Percentiles rank a stretch among this genome's conserved stretches.
Evolutionary conservation across 2,329 filamentous ascomycete genomes (phyloP).

Genomic region (Cladosporium velox): DNA sequence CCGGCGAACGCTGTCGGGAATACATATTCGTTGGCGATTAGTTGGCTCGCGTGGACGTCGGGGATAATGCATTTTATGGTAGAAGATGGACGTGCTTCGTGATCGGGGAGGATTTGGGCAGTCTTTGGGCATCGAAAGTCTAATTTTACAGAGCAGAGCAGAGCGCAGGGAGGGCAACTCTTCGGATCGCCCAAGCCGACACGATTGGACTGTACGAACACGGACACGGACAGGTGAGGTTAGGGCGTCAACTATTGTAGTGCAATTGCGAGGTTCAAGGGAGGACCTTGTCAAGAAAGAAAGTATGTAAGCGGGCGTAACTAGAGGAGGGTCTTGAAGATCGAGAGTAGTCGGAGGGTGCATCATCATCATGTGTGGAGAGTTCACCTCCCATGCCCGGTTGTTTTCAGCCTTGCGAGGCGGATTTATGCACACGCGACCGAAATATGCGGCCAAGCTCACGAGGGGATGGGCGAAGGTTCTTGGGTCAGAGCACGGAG

Average conservation of each 20-base stretch:
- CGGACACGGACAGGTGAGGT: background rate
- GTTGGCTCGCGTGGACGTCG: constrained; percentile 4
- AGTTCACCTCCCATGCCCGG: too few relatives aligned
- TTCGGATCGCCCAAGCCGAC: constrained; percentile 7
- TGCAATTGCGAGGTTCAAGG: background rate
- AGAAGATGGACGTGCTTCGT: background rate
- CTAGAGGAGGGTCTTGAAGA: background rate
- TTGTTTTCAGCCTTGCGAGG: constrained; percentile 4
- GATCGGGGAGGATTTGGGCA: constrained; percentile 1
- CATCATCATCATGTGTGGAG: background rate
- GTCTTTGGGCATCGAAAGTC: constrained; percentile 11
- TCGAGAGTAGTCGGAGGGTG: background rate
- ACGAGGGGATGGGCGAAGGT: background rate
- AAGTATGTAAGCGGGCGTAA: background rate
- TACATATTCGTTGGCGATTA: too few relatives aligned
- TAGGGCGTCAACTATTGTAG: background rate
- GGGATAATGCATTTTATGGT: background rate
- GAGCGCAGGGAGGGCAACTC: background rate
- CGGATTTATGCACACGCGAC: background rate
- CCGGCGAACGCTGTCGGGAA: background rate
- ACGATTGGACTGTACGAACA: background rate
- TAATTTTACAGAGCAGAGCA: background rate
- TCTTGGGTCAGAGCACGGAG: constrained; percentile 3
- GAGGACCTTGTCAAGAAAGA: background rate
- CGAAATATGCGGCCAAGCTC: background rate